phyloP scores from a whole-genome alignment of 345 rosid genomes.

The Aegle marmelos region DNA sequence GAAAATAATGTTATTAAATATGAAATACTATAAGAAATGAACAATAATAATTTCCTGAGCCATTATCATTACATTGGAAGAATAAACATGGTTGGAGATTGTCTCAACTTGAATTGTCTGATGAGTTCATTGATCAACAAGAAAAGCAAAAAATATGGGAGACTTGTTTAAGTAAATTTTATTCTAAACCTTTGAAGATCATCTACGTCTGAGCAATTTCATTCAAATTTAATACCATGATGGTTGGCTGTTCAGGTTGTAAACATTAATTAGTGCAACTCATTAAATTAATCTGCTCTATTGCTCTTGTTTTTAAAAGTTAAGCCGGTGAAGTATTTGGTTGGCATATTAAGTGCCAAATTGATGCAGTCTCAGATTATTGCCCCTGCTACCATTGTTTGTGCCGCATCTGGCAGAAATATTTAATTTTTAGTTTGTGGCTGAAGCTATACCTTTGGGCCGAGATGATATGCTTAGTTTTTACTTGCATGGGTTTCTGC shows the following conservation, averaged over 20 bases:
- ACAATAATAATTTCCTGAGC: not conserved
- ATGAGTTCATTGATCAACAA: not conserved
- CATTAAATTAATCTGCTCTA: not conserved
- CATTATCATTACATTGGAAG: not conserved
- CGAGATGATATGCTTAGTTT: not conserved
- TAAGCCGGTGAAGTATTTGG: not conserved
- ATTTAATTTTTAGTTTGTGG: not conserved
- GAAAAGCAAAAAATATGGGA: not conserved
- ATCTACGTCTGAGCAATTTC: not conserved
- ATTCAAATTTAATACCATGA: not conserved
- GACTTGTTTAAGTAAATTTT: not conserved
- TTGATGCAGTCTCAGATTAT: not conserved
- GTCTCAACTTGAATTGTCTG: not conserved
- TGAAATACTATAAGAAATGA: not conserved
- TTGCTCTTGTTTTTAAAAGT: not conserved
- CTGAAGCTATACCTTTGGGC: not conserved
- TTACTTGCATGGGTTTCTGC: not conserved
- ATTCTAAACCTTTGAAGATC: not conserved
- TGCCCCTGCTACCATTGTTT: not conserved
- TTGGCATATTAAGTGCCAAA: not conserved
- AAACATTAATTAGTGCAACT: not conserved
- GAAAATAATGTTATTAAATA: not conserved
- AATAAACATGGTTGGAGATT: not conserved
- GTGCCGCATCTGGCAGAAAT: not conserved
- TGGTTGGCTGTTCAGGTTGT: not conserved